phyloP scores from a whole-genome alignment of 2,329 filamentous ascomycete species.

The Neoscytalidium dimidiatum region DNA sequence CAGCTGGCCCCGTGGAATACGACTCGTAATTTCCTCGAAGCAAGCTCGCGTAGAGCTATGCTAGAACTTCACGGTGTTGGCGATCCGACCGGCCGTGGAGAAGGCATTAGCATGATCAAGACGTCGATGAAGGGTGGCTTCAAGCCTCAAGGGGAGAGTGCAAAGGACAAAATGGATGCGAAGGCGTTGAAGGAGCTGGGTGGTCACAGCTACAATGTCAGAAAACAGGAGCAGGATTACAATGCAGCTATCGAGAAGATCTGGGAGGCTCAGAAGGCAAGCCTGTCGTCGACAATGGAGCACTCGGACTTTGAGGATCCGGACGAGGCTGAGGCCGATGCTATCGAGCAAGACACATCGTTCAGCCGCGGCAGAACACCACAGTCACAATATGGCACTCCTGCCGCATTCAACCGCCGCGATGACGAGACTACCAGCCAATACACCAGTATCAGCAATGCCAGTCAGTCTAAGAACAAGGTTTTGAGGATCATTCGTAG shows the following conservation, averaged over 20 bases:
- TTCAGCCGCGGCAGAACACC: slow-evolving; percentile 57
- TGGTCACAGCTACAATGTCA: slow-evolving; percentile 96
- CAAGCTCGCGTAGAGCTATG: slow-evolving; percentile 95
- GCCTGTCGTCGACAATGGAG: slow-evolving; percentile 71
- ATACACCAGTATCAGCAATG: slow-evolving; percentile 49
- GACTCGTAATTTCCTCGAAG: slow-evolving; percentile 94
- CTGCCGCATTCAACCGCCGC: slow-evolving; percentile 53
- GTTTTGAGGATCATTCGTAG: slow-evolving; percentile 73
- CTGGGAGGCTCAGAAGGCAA: slow-evolving; percentile 84
- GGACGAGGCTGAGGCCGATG: slow-evolving; percentile 54
- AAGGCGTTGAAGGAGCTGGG: slow-evolving; percentile 69
- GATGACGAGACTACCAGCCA: slow-evolving; percentile 70
- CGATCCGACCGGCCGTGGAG: slow-evolving; percentile 88
- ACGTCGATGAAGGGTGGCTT: slow-evolving; percentile 99
- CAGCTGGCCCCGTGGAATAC: slow-evolving; percentile 95
- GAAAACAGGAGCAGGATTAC: slow-evolving; percentile 88
- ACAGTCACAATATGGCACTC: slow-evolving; percentile 66
- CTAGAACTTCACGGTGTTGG: slow-evolving; percentile 90
- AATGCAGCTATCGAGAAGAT: slow-evolving; percentile 88
- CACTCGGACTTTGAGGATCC: slow-evolving; percentile 75
- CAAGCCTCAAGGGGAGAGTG: slow-evolving; percentile 84
- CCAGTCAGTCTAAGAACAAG: slow-evolving; percentile 66
- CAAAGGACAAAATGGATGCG: slow-evolving; percentile 81
- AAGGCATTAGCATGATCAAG: slow-evolving; percentile 96
- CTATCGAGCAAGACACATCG: slow-evolving; percentile 32